Percentiles rank a stretch among this genome's conserved stretches.
These are phyloP conservation scores for Kwoniella bestiolae DNA, from an alignment of 768 basidiomycete genomes.

Conservation along the genomic window DNA sequence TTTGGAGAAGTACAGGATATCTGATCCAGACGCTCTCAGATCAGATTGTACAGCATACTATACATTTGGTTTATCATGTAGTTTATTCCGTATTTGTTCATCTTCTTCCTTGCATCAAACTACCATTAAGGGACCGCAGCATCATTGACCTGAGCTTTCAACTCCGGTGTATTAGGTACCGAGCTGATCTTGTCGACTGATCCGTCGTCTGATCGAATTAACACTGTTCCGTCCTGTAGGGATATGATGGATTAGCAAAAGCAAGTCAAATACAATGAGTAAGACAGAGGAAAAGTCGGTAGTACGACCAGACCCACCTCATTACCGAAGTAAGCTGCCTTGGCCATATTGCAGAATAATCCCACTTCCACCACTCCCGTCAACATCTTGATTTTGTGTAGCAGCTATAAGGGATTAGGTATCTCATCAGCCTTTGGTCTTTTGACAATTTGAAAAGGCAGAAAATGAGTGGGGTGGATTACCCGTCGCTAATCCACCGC, in stretches of 20 bases:
- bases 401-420: no score
- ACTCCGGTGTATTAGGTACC: slow-evolving; percentile 40
- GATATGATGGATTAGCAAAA: background rate
- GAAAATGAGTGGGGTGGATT: no score
- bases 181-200: slow-evolving; percentile 32
- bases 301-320: slow-evolving; percentile 34
- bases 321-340: slow-evolving; percentile 85
- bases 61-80: background rate
- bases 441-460: no score
- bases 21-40: no score
- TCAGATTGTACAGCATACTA: background rate
- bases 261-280: background rate
- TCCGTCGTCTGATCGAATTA: slow-evolving; percentile 37
- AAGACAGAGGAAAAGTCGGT: background rate
- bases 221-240: slow-evolving; percentile 45
- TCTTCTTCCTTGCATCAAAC: background rate
- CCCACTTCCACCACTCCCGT: slow-evolving; percentile 99
- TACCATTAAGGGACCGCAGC: background rate
- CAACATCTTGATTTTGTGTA: slow-evolving; percentile 83
- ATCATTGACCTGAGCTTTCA: slow-evolving; percentile 11
- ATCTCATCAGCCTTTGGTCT: no score
- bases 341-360: slow-evolving; percentile 87
- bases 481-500: no score
- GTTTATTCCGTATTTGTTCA: background rate
- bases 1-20: no score